A percentile compares a stretch with the other conserved stretches of the same genome.
Evolutionary conservation across 495 filamentous ascomycete genomes (phyloP).

Genomic region (Aspergillus conjunctus): DNA sequence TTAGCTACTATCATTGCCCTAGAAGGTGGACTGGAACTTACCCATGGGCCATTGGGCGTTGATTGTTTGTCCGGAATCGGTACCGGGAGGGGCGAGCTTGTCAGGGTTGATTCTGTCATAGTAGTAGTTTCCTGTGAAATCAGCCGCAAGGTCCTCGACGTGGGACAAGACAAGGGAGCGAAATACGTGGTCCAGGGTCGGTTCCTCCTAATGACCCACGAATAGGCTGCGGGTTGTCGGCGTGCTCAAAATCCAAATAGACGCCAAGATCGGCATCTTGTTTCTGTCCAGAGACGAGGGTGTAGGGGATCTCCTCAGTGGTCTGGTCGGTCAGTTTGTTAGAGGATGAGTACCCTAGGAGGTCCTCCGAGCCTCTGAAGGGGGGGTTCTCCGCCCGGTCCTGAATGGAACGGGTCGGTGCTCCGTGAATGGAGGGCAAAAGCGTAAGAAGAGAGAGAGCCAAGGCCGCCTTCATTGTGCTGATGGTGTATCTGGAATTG

Average conservation of each 20-base stretch:
- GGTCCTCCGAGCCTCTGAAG: conserved; percentile 34
- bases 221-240: conserved; percentile 68
- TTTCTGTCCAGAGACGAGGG: conserved; percentile 57
- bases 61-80: conserved; percentile 61
- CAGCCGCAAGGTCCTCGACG: background rate
- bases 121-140: conserved; percentile 49
- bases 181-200: conserved; percentile 62
- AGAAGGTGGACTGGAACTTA: conserved; percentile 10
- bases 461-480: conserved; percentile 24
- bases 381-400: conserved; percentile 27
- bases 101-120: conserved; percentile 70
- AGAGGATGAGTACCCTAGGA: conserved; percentile 43
- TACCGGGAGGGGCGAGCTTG: conserved; percentile 64
- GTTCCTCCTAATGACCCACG: conserved; percentile 60
- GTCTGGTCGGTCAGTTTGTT: conserved; percentile 33
- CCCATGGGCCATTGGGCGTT: conserved; percentile 76
- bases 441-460: conserved; percentile 13
- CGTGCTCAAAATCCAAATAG: conserved; percentile 64
- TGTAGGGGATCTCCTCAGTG: conserved; percentile 42
- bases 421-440: conserved; percentile 18
- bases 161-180: background rate
- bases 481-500: background rate
- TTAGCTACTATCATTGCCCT: background rate
- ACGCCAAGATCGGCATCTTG: conserved; percentile 58
- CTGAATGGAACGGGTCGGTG: conserved; percentile 20